Percentiles rank a stretch among this genome's conserved stretches.
phyloP scores from a whole-genome alignment of 1,284 basidiomycete genomes.

The Papiliotrema fonsecae region DNA sequence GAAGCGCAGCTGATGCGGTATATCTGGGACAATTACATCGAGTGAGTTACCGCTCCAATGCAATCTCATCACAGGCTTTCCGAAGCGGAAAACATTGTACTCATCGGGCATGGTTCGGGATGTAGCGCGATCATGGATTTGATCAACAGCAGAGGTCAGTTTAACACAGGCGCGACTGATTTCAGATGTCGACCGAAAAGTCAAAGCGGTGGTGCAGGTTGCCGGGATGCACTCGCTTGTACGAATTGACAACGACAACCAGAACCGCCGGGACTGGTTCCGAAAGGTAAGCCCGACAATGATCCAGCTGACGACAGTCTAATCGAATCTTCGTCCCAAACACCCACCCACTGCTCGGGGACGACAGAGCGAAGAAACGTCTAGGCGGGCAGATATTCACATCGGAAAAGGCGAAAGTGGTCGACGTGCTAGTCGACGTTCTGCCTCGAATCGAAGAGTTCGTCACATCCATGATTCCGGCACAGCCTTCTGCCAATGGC shows the following conservation, averaged over 20 bases:
- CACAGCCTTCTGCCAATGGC: background rate
- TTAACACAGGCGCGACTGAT: constrained; percentile 1
- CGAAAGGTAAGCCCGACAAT: constrained; percentile 18
- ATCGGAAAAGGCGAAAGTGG: constrained; percentile 39
- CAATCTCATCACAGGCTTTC: constrained; percentile 56
- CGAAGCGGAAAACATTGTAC: constrained; percentile 62
- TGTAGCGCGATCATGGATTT: constrained; percentile 70
- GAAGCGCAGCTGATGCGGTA: constrained; percentile 63
- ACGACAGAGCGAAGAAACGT: constrained; percentile 36
- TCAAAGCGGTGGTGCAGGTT: constrained; percentile 70
- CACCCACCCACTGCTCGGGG: constrained; percentile 36
- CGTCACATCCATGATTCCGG: constrained; percentile 24
- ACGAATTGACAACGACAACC: constrained; percentile 39
- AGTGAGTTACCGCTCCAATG: constrained; percentile 53
- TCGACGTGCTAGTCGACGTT: constrained; percentile 40
- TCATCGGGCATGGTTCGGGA: constrained; percentile 83
- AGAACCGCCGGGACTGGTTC: constrained; percentile 42
- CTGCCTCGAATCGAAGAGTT: constrained; percentile 40
- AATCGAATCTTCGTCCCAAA: constrained; percentile 42
- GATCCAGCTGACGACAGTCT: constrained; percentile 10
- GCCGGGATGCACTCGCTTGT: constrained; percentile 58
- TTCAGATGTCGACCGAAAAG: constrained; percentile 58
- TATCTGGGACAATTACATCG: constrained; percentile 92
- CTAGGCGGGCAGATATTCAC: constrained; percentile 43
- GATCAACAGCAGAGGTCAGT: constrained; percentile 62